These are phyloP conservation scores for Oemleria cerasiformis DNA, from an alignment of 306 rosid genomes.

Conservation along the genomic window DNA sequence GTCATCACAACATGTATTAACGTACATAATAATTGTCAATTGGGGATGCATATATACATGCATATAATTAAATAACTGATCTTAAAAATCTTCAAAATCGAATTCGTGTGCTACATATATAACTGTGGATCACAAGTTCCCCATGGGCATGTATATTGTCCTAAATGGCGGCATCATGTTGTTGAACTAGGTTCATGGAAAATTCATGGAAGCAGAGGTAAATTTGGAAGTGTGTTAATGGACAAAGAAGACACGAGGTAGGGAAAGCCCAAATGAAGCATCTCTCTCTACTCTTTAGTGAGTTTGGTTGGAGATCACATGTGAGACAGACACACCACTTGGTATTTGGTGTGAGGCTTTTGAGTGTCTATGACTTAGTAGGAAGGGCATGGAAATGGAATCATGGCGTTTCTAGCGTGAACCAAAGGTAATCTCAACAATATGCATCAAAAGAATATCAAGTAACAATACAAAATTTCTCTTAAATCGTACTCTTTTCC, in stretches of 20 bases:
- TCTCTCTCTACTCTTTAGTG: not conserved
- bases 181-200: slow-evolving; percentile 18
- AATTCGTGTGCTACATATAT: too few relatives aligned
- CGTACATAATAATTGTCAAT: too few relatives aligned
- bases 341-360: slow-evolving; percentile 29
- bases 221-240: slow-evolving; percentile 20
- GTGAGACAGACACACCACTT: slow-evolving; percentile 35
- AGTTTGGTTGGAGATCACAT: slow-evolving; percentile 40
- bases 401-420: slow-evolving; percentile 52
- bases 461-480: slow-evolving; percentile 22
- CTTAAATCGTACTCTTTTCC: not conserved
- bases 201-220: slow-evolving; percentile 27
- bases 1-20: too few relatives aligned
- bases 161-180: not conserved
- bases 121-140: not conserved
- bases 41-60: too few relatives aligned
- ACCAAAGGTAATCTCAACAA: slow-evolving; percentile 40
- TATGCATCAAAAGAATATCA: slow-evolving; percentile 33
- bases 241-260: slow-evolving; percentile 21
- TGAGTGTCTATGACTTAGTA: slow-evolving; percentile 45
- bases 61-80: too few relatives aligned
- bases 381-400: slow-evolving; percentile 53
- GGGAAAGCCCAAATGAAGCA: slow-evolving; percentile 23
- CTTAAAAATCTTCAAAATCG: too few relatives aligned
- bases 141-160: not conserved